Evolutionary conservation across 768 basidiomycete genomes (phyloP).

Genomic region (Dictyophora rubrovolvata): DNA sequence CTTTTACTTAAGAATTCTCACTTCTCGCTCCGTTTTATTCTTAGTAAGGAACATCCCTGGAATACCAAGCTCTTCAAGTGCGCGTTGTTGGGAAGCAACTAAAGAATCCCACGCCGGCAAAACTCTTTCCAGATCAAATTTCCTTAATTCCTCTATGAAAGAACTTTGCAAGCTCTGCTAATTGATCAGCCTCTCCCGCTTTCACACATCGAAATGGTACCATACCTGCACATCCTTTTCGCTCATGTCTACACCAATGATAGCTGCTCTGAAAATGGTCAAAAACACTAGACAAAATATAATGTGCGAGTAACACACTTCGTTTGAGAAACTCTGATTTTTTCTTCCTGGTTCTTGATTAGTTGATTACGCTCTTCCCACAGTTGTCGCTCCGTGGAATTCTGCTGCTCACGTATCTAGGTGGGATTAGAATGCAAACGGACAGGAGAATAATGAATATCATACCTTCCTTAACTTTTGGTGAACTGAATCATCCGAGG

Average conservation of each 20-base stretch:
- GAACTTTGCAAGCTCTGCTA: conserved; percentile 53
- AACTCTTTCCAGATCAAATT: conserved; percentile 61
- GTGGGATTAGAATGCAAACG: not conserved
- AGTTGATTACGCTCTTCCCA: conserved; percentile 61
- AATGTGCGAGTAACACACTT: conserved; percentile 33
- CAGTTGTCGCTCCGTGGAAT: conserved; percentile 53
- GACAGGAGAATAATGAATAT: conserved; percentile 8
- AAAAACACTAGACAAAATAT: not conserved
- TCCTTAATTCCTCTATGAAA: conserved; percentile 52
- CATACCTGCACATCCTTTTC: conserved; percentile 58
- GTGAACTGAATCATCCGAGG: conserved; percentile 43
- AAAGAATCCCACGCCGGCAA: conserved; percentile 71
- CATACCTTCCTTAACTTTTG: conserved; percentile 42
- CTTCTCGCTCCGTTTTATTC: conserved; percentile 44
- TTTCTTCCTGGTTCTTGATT: conserved; percentile 56
- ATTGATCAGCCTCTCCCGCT: not conserved
- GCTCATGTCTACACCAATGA: conserved; percentile 56
- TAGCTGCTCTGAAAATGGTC: conserved; percentile 39
- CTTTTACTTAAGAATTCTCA: conserved; percentile 21
- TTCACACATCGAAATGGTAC: conserved; percentile 2
- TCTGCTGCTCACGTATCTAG: conserved; percentile 66
- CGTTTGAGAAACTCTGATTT: conserved; percentile 54
- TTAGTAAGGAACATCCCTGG: conserved; percentile 62
- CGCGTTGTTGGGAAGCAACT: conserved; percentile 56
- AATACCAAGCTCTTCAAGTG: conserved; percentile 48